Evolutionary conservation across 208 protist species (phyloP), one percentile per base, ranked within the genome.

Genomic region (Endotrypanum monterogeii): DNA sequence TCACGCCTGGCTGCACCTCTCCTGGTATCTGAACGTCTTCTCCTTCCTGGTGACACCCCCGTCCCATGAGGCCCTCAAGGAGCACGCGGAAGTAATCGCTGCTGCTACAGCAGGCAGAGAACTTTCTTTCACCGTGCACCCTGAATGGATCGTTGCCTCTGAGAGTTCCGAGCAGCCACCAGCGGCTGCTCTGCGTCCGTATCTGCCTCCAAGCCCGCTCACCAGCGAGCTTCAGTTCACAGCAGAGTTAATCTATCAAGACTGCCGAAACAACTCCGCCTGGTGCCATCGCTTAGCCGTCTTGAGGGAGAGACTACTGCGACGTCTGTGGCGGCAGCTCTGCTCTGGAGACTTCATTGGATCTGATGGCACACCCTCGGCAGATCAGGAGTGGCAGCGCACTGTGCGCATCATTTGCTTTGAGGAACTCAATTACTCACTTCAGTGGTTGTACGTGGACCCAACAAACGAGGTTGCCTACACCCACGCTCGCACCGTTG

Each of bases 181-280:
- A n/a, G 52, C 61, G 6, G 48, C 35, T 1, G 69, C 69, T 4
- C 67, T 62, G 56, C 52, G 25, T 48, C 14, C 72, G 23, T 71
- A 60, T 8, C 48, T 89, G 12, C 83, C 87, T 9, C 67, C 76
- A 18, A 92, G 83, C 44, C 67, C 83, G 2, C 63, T 94, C 62
- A 74, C 77, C 2, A 67, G 76, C 6, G 91, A 96, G 69, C 58
- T 96, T 1, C 18, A 71, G 61, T 88, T 92, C 71, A 92, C 86
- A 1, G 81, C 85, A 1, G 48, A 35, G 44, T 70, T 92, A 2
- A 89, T 96, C 32, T 39, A 55, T 28, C n/a, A 73, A 9, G 91
- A 96, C 75, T 82, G 76, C 58, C 81, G 82, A 39, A 96, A 96
- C 76, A 96, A 96, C 78, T 94, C 89, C 6, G 91, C 86, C 25